A percentile compares a stretch with the other conserved stretches of the same genome.
Evolutionary conservation across 306 rosid genomes (phyloP).

Genomic region (Hylodesmum podocarpum): DNA sequence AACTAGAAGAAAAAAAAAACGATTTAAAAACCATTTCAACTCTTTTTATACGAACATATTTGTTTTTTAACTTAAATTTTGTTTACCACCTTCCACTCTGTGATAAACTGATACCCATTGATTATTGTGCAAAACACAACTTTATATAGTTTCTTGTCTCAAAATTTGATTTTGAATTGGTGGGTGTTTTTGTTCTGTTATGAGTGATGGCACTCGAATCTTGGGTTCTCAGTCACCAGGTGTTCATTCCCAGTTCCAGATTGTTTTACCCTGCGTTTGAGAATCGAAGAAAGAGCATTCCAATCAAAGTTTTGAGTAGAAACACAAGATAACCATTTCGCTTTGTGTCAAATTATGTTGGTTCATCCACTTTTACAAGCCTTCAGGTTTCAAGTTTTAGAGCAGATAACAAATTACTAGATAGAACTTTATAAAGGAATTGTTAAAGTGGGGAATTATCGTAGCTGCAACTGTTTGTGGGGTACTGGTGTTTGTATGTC

Average conservation of each 20-base stretch:
- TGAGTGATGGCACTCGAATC: constrained; percentile 42
- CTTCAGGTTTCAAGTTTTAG: constrained; percentile 3
- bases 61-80: no score
- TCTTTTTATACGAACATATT: no score
- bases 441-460: constrained; percentile 57
- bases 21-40: no score
- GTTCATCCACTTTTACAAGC: constrained; percentile 20
- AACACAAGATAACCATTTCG: constrained; percentile 27
- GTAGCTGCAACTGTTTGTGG: no score
- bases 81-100: no score
- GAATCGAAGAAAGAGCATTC: constrained; percentile 26
- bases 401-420: constrained; percentile 8
- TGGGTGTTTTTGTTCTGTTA: constrained; percentile 30
- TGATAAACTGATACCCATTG: not conserved
- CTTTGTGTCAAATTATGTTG: constrained; percentile 29
- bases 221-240: constrained; percentile 34
- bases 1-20: no score
- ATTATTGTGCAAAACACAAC: not conserved
- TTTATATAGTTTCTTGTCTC: not conserved
- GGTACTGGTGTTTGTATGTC: no score
- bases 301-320: no score
- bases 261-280: constrained; percentile 15
- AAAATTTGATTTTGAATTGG: constrained; percentile 29
- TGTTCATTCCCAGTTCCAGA: constrained; percentile 27
- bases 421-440: constrained; percentile 39